Evolutionary conservation across 139 green algal genomes (phyloP), one percentile per base, ranked within the genome.

Genomic region (Nannochloris sp.): DNA sequence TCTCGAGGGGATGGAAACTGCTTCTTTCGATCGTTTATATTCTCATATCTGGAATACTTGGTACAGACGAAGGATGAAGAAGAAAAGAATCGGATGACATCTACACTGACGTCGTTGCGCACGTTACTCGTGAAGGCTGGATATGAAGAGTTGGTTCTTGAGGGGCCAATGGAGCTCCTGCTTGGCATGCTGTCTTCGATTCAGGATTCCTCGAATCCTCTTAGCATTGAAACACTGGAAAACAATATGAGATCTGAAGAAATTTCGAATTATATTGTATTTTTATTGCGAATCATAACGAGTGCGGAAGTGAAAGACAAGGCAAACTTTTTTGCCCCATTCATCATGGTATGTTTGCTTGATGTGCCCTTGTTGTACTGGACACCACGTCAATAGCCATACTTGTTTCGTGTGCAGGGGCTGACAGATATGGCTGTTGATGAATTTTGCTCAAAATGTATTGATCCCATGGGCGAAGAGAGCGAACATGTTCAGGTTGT

Each of bases 401-500:
- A 48, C 23, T 14, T 40, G 34, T 11, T 11, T 40, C 34, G 9
- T 7, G 7, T 57, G 57, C 74, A 89, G 81, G 85, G 84, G 44
- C 81, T 90, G 75, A 76, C 73, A 9, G 87, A 90, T 62, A 81
- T 92, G 55, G 67, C 60, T 10, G 83, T 93, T 12, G 61, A 78
- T 29, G 43, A 71, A 49, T 91, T 88, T 63, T 87, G 81, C 58
- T 61, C 71, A 50, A 68, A 72, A n/a, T 75, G 68, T 46, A 82
- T 91, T 40, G 79, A 91, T 62, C 73, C 83, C 5, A 97, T 97
- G 90, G 90, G 87, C 1, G 90, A 95, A 71, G 90, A 97, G 75
- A 88, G 74, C 57, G 90, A 97, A 75, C 87, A 97, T 60, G 73
- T 97, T 21, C 89, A 96, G 57, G 87, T 94, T 43, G 88, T 92